Base-by-base conservation (phyloP, 1,139 yeast species). In the Petasospora rhodanensis region DNA sequence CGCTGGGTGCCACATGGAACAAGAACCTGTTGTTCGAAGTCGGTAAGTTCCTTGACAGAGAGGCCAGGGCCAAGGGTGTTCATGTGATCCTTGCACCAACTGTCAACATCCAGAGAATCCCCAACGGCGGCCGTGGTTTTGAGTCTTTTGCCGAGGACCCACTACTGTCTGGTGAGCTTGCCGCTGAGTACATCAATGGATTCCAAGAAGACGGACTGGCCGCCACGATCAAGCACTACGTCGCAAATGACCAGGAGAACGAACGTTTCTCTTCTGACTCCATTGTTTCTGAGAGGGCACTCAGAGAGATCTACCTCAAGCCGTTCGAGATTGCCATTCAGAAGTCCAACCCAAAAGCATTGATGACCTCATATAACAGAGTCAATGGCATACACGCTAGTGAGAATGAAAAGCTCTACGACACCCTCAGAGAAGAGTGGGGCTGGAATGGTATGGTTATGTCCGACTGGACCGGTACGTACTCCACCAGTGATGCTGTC, bases 111-210 rank as follows among this genome's bases (percentile, higher is more conserved):
- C 76, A 68, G 26, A 60, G 82, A 37, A 62, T 70, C 18, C 82
- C 82, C 2, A 54, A 73, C 20, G 80, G 80, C 10, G 82, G 82
- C 5, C 58, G 82, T 35, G 72, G 73, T 1, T 76, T 74, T 48
- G 83, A 76, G 53, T 64, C 75, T 18, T 76, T 69, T 50, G 59
- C 75, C 4, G 82, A 76, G 52, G 82, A 76, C 46, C 81, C 81
- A 3, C 56, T 64, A 11, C 58, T 76, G 24, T 62, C 76, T 13
- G 82, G 82, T 22, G 52, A 59, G 25, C 56, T 66, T 15, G 70
- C 81, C n/a, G 58, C 71, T 18, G 51, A 61, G 6, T 57, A 70
- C 29, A 59, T 75, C 43, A 61, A 62, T 26, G 83, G 82, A 24
- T 68, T 75, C 38, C 80, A 76, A 51, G 53, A 57, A 22, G 58